Base-by-base conservation (phyloP, 2,329 filamentous ascomycete genomes). In the Hymenoscyphus infarciens region DNA sequence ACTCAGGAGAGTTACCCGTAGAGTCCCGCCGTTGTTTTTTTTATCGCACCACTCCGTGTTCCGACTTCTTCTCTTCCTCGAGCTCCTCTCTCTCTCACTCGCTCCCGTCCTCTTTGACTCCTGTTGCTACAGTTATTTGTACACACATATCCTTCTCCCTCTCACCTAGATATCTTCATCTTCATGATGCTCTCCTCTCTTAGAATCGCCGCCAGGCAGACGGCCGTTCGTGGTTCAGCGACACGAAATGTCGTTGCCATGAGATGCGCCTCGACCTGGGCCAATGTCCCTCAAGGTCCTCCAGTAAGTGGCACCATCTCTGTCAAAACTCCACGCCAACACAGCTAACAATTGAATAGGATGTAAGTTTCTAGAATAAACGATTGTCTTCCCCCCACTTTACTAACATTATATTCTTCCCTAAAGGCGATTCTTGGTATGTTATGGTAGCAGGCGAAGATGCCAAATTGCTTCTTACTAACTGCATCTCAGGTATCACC, bases 241-340 rank as follows among this genome's bases (percentile, higher is more conserved):
- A 62, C 68, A 8, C 65, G 69, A 66, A 68, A 63, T 65, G 66
- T 63, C 53, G 62, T 67, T 59, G 71, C 67, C 56, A 59, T 67
- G 56, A 69, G 73, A 59, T 66, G 69, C 68, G 70, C 71, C 71
- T 97, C 92, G 65, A 91, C 90, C 70, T 98, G 94, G 93, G 86
- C 91, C 75, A 89, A 90, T 74, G 92, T 98, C 61, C 89, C 91
- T 70, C 91, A 97, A 80, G 94, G 94, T 68, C 94, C 94, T 85
- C 93, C 94, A 75, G 92, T 95, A 86, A 79, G 90, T 85, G 66
- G 61, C 42, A 54, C 54, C 22, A 29, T n/a, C 35, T 27, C 8
- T 61, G 62, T 60, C 54, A 60, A 54, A 31, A 59, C 42, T 54
- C 13, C 58, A 27, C 58, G 31, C 61, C 66, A 31, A 27, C 6